Evolutionary conservation across 352 stramenopile species (phyloP).

Genomic region (Blastocystis sp.): DNA sequence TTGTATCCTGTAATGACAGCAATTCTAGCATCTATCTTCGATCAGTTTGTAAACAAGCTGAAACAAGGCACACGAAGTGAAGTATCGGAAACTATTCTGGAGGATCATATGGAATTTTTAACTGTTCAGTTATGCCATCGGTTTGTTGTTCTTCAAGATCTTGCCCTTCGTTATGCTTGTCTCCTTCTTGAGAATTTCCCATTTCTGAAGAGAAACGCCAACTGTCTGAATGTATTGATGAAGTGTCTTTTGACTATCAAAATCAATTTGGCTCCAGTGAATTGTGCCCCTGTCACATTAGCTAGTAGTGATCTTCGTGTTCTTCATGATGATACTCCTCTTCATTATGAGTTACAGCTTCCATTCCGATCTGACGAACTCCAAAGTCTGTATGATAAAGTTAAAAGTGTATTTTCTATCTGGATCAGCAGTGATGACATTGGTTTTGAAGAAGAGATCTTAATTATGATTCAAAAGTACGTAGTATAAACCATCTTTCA

Average conservation of each 20-base stretch:
- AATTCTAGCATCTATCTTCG: slow-evolving; percentile 52
- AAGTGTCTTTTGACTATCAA: slow-evolving; percentile 60
- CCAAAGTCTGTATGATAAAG: slow-evolving; percentile 13
- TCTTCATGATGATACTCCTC: slow-evolving; percentile 8
- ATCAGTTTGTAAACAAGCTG: background rate
- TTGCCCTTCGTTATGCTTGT: slow-evolving; percentile 22
- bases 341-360: slow-evolving; percentile 42
- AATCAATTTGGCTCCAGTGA: slow-evolving; percentile 45
- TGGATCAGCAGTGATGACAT: background rate
- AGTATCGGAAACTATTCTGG: slow-evolving; percentile 13
- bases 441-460: slow-evolving; percentile 25
- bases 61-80: background rate
- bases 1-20: slow-evolving; percentile 26
- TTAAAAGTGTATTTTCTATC: slow-evolving; percentile 6
- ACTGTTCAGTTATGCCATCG: slow-evolving; percentile 26
- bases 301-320: background rate
- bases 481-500: background rate
- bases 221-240: slow-evolving; percentile 48
- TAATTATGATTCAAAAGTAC: slow-evolving; percentile 54
- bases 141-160: slow-evolving; percentile 28
- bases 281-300: slow-evolving; percentile 17
- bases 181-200: slow-evolving; percentile 28
- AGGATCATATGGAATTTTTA: slow-evolving; percentile 60
- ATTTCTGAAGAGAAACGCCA: slow-evolving; percentile 43
- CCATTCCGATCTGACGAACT: slow-evolving; percentile 35